These are phyloP conservation scores for Fusarium pseudograminearum DNA, from an alignment of 2,329 filamentous ascomycete species.

Conservation along the genomic window DNA sequence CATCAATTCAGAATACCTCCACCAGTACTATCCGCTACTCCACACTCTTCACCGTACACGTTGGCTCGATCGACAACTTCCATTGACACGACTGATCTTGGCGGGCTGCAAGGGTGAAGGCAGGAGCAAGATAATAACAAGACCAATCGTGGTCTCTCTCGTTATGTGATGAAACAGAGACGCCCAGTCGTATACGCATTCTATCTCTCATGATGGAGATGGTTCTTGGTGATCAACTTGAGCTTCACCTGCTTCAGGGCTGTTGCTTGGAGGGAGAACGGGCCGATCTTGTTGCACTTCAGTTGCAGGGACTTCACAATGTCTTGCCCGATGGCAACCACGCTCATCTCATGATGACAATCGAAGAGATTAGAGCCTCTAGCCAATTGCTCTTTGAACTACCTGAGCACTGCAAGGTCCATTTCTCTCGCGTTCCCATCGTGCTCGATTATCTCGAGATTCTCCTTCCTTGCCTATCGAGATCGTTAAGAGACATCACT, in stretches of 20 bases:
- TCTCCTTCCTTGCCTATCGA: constrained; percentile 66
- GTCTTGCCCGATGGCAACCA: constrained; percentile 59
- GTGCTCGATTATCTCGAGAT: constrained; percentile 68
- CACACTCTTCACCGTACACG: constrained; percentile 34
- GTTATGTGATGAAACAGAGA: constrained; percentile 41
- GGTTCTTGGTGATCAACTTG: constrained; percentile 47
- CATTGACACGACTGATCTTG: constrained; percentile 13
- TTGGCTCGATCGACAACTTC: constrained; percentile 32
- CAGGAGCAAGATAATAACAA: constrained; percentile 1
- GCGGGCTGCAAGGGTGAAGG: neutral
- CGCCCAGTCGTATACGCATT: constrained; percentile 17
- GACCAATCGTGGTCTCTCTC: constrained; percentile 16
- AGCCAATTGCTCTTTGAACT: constrained; percentile 64
- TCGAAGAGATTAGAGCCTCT: constrained; percentile 60
- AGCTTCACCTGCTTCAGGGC: constrained; percentile 60
- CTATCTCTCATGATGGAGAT: constrained; percentile 48
- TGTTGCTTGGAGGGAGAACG: constrained; percentile 68
- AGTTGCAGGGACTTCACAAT: constrained; percentile 63
- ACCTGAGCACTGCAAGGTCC: constrained; percentile 65
- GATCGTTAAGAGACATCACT: constrained; percentile 66
- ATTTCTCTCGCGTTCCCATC: constrained; percentile 62
- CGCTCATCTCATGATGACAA: constrained; percentile 61
- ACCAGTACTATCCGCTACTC: constrained; percentile 13
- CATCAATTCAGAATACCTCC: constrained; percentile 21
- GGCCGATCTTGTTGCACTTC: constrained; percentile 60